Conservation (phyloP, 208 protist species). For the Crithidia acanthocephali region DNA sequence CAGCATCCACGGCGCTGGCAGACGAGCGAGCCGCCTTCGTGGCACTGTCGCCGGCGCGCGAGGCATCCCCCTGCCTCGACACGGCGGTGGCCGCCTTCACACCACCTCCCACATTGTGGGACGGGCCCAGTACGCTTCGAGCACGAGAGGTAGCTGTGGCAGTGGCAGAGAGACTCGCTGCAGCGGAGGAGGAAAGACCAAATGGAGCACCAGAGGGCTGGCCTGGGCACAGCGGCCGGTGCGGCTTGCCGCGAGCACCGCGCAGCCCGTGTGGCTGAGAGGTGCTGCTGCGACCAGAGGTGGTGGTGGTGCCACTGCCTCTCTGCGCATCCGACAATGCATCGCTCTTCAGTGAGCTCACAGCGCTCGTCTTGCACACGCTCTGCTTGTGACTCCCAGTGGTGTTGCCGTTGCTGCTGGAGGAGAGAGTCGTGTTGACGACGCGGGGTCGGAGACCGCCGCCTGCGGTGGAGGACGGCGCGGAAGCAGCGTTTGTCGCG, state of each 20-base stretch:
- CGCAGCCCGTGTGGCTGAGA: neutral
- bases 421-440: neutral
- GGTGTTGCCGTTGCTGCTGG: neutral
- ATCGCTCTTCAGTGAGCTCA: too few relatives aligned
- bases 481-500: neutral
- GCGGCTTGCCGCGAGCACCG: neutral
- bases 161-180: too few relatives aligned
- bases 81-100: too few relatives aligned
- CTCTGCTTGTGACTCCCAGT: neutral
- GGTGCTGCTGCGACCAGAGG: neutral
- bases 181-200: neutral
- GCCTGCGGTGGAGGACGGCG: neutral
- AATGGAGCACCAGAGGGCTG: neutral
- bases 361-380: neutral
- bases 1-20: neutral
- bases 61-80: too few relatives aligned
- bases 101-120: too few relatives aligned
- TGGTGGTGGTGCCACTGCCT: neutral
- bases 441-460: neutral
- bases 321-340: neutral
- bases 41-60: neutral
- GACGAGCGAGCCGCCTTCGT: neutral
- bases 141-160: too few relatives aligned
- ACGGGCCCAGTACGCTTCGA: too few relatives aligned
- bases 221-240: neutral